Evolutionary conservation across 495 filamentous ascomycete species (phyloP).

Genomic region (Xylaria intraflava): DNA sequence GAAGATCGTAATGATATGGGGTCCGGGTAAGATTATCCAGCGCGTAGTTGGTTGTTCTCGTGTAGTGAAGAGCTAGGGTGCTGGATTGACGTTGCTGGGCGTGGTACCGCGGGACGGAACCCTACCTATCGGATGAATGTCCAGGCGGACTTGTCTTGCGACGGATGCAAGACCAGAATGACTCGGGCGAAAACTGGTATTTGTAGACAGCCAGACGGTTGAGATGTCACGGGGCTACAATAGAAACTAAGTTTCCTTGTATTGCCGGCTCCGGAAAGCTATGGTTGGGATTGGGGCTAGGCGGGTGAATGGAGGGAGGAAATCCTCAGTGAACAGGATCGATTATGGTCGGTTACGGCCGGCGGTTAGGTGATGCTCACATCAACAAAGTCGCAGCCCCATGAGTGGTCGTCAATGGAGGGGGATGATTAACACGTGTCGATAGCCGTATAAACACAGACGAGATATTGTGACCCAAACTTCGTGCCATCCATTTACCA

Average conservation of each 20-base stretch:
- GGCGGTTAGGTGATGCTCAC: neutral
- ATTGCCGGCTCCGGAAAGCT: neutral
- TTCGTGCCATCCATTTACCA: constrained; percentile 4
- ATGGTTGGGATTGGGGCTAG: neutral
- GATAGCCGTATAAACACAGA: neutral
- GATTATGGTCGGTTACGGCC: neutral
- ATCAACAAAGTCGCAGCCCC: neutral
- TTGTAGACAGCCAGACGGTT: neutral
- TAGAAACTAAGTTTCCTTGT: constrained; percentile 1
- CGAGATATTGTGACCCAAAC: constrained; percentile 2
- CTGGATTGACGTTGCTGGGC: neutral
- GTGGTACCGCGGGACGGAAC: neutral
- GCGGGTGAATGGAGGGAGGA: neutral
- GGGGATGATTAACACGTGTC: neutral
- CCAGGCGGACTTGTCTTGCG: neutral
- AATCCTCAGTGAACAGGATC: neutral
- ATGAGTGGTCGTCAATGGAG: neutral
- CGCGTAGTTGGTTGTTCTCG: neutral
- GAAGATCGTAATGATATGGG: neutral
- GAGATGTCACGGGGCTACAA: neutral
- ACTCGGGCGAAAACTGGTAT: neutral
- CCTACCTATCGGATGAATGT: neutral
- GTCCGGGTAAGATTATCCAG: neutral
- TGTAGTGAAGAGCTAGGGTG: neutral
- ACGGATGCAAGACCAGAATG: neutral